phyloP scores from a whole-genome alignment of 2,329 filamentous ascomycete species.

The Polychaeton citri region DNA sequence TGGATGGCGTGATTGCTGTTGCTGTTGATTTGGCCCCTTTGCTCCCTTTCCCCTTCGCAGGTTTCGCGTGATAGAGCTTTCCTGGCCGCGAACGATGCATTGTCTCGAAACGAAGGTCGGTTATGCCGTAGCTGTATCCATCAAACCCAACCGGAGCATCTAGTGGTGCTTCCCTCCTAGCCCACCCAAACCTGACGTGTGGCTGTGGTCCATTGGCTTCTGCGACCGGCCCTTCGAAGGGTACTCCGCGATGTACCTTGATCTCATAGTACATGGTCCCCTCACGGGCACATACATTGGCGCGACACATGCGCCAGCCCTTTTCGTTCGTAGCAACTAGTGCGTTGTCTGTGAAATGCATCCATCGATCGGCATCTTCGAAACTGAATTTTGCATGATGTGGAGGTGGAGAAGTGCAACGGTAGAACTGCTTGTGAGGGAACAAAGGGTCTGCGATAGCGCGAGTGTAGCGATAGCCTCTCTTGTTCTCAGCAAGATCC shows the following conservation, averaged over 20 bases:
- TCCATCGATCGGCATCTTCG: conserved; percentile 76
- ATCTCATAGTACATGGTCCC: conserved; percentile 92
- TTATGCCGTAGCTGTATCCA: conserved; percentile 85
- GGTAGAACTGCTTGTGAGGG: conserved; percentile 75
- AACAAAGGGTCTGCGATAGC: conserved; percentile 84
- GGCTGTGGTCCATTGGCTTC: conserved; percentile 35
- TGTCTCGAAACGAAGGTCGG: conserved; percentile 80
- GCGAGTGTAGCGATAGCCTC: conserved; percentile 73
- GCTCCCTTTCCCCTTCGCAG: conserved; percentile 16
- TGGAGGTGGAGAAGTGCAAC: conserved; percentile 74
- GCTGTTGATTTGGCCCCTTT: conserved; percentile 26
- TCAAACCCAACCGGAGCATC: conserved; percentile 80
- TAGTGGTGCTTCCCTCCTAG: conserved; percentile 63
- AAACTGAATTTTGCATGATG: conserved; percentile 78
- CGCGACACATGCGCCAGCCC: conserved; percentile 80
- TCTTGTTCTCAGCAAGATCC: conserved; percentile 49
- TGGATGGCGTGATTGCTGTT: conserved; percentile 39
- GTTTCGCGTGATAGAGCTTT: conserved; percentile 50
- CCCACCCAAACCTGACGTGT: conserved; percentile 72
- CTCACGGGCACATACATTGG: conserved; percentile 80
- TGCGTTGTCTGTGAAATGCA: conserved; percentile 61
- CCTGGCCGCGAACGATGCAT: conserved; percentile 90
- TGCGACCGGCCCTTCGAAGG: conserved; percentile 29
- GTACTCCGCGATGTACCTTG: conserved; percentile 67
- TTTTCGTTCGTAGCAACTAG: conserved; percentile 77